These are phyloP conservation scores for Chrysanthemum seticuspe DNA, from an alignment of 129 eudicot species.

Conservation along the genomic window DNA sequence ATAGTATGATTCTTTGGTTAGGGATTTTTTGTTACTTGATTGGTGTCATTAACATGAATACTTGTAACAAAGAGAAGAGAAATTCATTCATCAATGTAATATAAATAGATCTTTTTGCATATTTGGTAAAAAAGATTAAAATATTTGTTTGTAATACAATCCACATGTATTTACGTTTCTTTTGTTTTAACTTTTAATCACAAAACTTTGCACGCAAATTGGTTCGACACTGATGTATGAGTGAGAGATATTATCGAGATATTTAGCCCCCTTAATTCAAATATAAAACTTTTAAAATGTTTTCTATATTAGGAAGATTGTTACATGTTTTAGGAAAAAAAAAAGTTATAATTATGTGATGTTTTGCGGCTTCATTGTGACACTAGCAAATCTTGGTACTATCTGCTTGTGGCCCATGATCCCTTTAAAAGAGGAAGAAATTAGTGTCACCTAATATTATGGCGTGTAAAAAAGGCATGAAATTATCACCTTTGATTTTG, in stretches of 20 bases:
- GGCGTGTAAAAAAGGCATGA: no score
- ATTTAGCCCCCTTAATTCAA: no score
- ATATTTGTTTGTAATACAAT: background rate
- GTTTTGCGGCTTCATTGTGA: background rate
- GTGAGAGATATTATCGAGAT: no score
- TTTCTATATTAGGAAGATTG: no score
- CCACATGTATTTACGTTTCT: background rate
- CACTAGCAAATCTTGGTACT: background rate
- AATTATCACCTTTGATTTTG: background rate
- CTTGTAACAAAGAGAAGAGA: conserved; percentile 17
- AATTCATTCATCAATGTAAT: conserved; percentile 23
- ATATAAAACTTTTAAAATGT: no score
- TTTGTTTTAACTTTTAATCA: background rate
- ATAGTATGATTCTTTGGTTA: conserved; percentile 22
- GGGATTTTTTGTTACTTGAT: conserved; percentile 2
- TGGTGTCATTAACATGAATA: conserved; percentile 20
- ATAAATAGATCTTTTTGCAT: background rate
- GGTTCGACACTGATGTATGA: no score
- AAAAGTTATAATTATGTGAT: background rate
- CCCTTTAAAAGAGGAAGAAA: background rate
- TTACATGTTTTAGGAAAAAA: no score
- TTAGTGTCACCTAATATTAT: background rate
- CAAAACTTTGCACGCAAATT: no score
- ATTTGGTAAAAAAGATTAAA: background rate
- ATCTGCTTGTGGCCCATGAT: background rate